Conservation (phyloP, 441 rosid species). For the Dalechampia spathulata region DNA sequence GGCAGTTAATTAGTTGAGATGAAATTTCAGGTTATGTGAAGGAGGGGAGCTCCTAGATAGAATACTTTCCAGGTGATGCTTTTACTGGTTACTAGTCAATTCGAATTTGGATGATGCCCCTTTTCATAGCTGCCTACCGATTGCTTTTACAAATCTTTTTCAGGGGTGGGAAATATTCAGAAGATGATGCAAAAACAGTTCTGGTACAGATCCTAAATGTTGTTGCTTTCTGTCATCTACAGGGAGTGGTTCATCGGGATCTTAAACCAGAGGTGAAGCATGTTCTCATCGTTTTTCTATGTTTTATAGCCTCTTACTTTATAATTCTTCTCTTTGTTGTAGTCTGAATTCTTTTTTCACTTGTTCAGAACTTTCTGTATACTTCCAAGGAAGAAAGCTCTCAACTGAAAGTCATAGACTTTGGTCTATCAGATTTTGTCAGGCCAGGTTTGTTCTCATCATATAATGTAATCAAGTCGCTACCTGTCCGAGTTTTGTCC, state of each 20-base stretch:
- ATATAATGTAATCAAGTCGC: constrained; percentile 2
- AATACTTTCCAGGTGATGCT: constrained; percentile 74
- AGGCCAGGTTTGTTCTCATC: constrained; percentile 67
- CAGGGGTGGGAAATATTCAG: constrained; percentile 94
- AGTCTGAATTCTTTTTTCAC: constrained; percentile 19
- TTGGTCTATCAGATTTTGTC: constrained; percentile 88
- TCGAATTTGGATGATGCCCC: too few relatives aligned
- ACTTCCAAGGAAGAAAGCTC: constrained; percentile 76
- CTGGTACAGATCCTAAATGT: constrained; percentile 78
- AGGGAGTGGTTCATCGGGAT: constrained; percentile 96
- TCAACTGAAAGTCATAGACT: constrained; percentile 79
- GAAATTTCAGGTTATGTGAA: constrained; percentile 77
- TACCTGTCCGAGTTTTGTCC: neutral
- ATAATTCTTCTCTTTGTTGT: neutral
- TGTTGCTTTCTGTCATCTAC: constrained; percentile 89
- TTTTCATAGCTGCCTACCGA: too few relatives aligned
- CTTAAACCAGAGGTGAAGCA: constrained; percentile 88
- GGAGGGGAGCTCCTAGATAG: constrained; percentile 98
- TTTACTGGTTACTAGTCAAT: constrained; percentile 7
- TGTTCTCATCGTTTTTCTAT: constrained; percentile 3
- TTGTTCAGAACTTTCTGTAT: constrained; percentile 83
- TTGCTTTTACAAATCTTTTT: constrained; percentile 8
- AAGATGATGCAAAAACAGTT: constrained; percentile 88
- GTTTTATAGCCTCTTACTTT: too few relatives aligned
- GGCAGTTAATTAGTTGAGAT: constrained; percentile 2